A percentile compares a stretch with the other conserved stretches of the same genome.
Conservation (phyloP, 164 flowering plant genomes). For the Taxillus chinensis region DNA sequence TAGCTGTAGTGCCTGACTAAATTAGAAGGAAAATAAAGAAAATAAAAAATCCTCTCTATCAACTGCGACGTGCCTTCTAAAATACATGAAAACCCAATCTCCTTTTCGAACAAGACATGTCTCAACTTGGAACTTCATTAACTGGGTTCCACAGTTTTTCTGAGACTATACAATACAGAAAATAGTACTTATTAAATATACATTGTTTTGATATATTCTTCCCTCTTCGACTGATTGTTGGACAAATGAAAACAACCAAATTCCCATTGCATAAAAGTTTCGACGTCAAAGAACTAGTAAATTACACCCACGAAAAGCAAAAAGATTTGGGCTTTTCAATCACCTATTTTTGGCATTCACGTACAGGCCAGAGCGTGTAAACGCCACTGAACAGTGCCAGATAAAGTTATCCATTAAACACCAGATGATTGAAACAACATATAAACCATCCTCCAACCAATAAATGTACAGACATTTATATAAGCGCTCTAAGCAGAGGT, state of each 20-base stretch:
- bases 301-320: neutral
- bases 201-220: neutral
- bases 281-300: neutral
- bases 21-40: no score
- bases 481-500: conserved; percentile 7
- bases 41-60: no score
- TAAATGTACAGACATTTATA: conserved; percentile 3
- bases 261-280: neutral
- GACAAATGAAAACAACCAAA: neutral
- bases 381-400: conserved; percentile 8
- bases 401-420: conserved; percentile 7
- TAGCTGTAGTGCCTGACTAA: no score
- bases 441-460: neutral
- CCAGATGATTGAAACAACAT: conserved; percentile 9
- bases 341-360: conserved; percentile 11
- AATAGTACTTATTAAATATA: no score
- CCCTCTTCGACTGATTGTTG: no score
- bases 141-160: no score
- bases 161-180: no score
- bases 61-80: no score
- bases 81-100: no score
- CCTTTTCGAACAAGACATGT: no score
- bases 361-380: conserved; percentile 14
- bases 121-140: no score
- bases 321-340: conserved; percentile 5